Evolutionary conservation across 371 early-diverging fungal species (phyloP).

Genomic region (Rhizopus stolonifer): DNA sequence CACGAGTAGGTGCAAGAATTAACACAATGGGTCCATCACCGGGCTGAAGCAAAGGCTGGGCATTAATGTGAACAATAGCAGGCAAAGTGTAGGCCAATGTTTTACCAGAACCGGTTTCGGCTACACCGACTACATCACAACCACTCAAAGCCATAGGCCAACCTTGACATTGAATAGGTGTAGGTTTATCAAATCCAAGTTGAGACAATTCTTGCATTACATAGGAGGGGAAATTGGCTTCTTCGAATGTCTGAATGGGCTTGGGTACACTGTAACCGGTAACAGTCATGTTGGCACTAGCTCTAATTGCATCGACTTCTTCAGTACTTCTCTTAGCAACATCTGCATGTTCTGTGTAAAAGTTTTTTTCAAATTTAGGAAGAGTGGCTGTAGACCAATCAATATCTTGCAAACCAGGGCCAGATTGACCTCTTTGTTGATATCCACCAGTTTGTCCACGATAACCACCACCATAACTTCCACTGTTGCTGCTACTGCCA

Average conservation of each 20-base stretch:
- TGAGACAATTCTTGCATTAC: slow-evolving; percentile 84
- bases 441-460: slow-evolving; percentile 43
- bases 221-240: slow-evolving; percentile 83
- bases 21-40: slow-evolving; percentile 98
- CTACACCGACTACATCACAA: slow-evolving; percentile 97
- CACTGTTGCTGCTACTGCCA: slow-evolving; percentile 15
- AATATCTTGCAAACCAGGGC: slow-evolving; percentile 56
- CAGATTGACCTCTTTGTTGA: slow-evolving; percentile 64
- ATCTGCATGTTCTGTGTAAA: slow-evolving; percentile 77
- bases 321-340: slow-evolving; percentile 60
- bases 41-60: slow-evolving; percentile 90
- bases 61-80: slow-evolving; percentile 98
- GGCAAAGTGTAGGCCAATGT: slow-evolving; percentile 97
- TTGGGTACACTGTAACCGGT: slow-evolving; percentile 72
- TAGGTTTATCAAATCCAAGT: slow-evolving; percentile 90
- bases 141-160: slow-evolving; percentile 99
- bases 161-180: slow-evolving; percentile 98
- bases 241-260: slow-evolving; percentile 80
- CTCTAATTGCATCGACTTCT: slow-evolving; percentile 68
- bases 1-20: slow-evolving; percentile 92
- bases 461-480: slow-evolving; percentile 35
- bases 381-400: slow-evolving; percentile 72
- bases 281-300: slow-evolving; percentile 71
- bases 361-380: slow-evolving; percentile 90
- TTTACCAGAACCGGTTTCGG: slow-evolving; percentile 99